Base-by-base conservation (phyloP, 306 rosid species). In the Acacia crassicarpa region DNA sequence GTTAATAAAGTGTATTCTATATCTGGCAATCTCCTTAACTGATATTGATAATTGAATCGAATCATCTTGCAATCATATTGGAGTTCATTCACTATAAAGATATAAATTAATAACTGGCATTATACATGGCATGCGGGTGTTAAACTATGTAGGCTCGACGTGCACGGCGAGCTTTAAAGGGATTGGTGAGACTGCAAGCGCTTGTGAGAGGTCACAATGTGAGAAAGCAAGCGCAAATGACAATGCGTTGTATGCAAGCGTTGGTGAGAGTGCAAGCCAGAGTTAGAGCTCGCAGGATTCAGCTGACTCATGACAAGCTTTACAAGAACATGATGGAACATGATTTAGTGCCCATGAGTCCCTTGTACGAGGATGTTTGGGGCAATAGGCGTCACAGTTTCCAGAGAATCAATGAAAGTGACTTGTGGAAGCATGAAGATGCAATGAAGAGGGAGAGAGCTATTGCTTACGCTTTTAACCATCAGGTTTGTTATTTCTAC, bases 201-300 rank as follows among this genome's bases (percentile, higher is more conserved):
- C 84, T 95, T 46, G 99, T 93, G 79, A 91, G 99, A 80, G 98
- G 99, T 17, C 91, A 95, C 46, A 93, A 93, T 63, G 99, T 95
- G 51, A 71, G 99, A 17, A 95, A 93, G 87, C 99, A 95, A 89
- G 98, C 99, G 10, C 94, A 91, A 30, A 85, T 92, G 96, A 95
- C 99, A 48, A 95, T 95, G 99, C 87, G 97, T 9, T 93, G 99
- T 81, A 95, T 95, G 98, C 97, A 95, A 81, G 99, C 99, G 16
- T 77, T 95, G 27, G 99, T 95, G 3, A 81, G 99, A 1, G 99
- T 93, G 6, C 99, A 95, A 48, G 91, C 90, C 32, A 88, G 94
- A 86, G 97, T 95, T 14, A 86, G 93, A 45, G 94, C 94, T 23
- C 90, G 94, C 20, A 85, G 99, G 72, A 74, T 95, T 75, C 91